These are phyloP conservation scores for Trichoderma endophyticum DNA, from an alignment of 2,329 filamentous ascomycete species.

Conservation along the genomic window DNA sequence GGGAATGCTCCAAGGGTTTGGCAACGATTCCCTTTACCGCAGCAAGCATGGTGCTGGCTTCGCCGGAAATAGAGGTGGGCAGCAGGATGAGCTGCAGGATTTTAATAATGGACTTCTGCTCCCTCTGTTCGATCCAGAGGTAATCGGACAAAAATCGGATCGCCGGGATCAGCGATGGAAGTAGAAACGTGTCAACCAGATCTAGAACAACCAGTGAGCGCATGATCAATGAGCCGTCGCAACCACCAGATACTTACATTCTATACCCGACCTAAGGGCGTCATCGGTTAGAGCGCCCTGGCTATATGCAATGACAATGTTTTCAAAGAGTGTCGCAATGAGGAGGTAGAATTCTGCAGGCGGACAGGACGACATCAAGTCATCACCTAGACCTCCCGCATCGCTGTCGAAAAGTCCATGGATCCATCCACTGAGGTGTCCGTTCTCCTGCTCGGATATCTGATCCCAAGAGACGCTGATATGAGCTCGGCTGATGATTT, in stretches of 20 bases:
- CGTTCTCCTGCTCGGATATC: slow-evolving; percentile 61
- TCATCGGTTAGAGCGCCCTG: slow-evolving; percentile 64
- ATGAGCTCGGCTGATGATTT: slow-evolving; percentile 60
- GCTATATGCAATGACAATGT: slow-evolving; percentile 69
- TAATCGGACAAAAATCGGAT: slow-evolving; percentile 69
- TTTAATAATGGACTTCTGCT: slow-evolving; percentile 66
- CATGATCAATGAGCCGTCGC: background rate
- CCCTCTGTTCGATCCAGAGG: slow-evolving; percentile 63
- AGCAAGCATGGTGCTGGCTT: slow-evolving; percentile 67
- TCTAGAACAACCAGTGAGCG: slow-evolving; percentile 41
- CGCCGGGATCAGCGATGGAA: slow-evolving; percentile 74
- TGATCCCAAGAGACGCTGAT: slow-evolving; percentile 56
- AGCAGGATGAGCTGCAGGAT: slow-evolving; percentile 71
- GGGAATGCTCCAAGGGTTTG: slow-evolving; percentile 62
- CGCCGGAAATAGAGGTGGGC: slow-evolving; percentile 66
- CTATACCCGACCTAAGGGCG: slow-evolving; percentile 68
- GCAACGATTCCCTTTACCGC: slow-evolving; percentile 70
- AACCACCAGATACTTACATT: slow-evolving; percentile 53
- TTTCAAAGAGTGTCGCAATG: slow-evolving; percentile 72
- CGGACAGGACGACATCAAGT: slow-evolving; percentile 76
- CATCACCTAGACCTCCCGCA: slow-evolving; percentile 69
- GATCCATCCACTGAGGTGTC: slow-evolving; percentile 70
- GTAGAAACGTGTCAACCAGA: slow-evolving; percentile 72
- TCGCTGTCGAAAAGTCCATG: slow-evolving; percentile 74
- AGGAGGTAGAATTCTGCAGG: slow-evolving; percentile 81